Base-by-base conservation (phyloP, 2,329 filamentous ascomycete genomes). In the Chrysoporthe deuterocubensis region DNA sequence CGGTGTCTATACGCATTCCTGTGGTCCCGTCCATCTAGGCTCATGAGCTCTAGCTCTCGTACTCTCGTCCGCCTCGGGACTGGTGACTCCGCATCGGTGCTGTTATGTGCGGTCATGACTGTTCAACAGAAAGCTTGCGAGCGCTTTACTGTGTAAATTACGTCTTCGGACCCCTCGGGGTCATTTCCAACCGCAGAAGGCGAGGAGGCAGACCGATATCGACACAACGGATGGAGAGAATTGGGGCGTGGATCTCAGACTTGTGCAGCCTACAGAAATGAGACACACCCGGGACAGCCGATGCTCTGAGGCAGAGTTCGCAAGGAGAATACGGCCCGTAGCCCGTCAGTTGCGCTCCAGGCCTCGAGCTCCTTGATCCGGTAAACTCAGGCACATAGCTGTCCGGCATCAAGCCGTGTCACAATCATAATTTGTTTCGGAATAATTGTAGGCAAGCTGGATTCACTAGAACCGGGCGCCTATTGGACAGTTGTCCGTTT, bases 171-270 rank as follows among this genome's bases (percentile, higher is more conserved):
- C 26, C 26, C 26, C 26, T 26, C 69, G 42, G 76, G 70, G 70
- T 83, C 81, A 50, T 92, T 76, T 62, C 84, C 82, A 44, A 77
- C 75, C 1, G 92, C 78, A 90, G 18, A 78, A 75, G 14, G 83
- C 79, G 72, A 92, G 91, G 0, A 89, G 85, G 74, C 86, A 85
- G 11, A 26, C 90, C 90, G 67, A 92, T 82, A 54, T 90, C 89
- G 61, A 92, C 91, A 18, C 90, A 90, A 72, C 92, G 90, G 60
- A 92, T 82, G 77, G 92, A 92, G 4, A 93, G 77, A 8, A 92
- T 77, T 0, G 90, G 90, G 0, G 85, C 77, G 26, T 82, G 80
- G 2, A 78, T 82, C 63, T 82, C 82, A 1, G 87, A 86, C 0
- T 80, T 87, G 73, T 92, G 90, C 5, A 87, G 87, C 1, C 85